Percentiles rank a stretch among this genome's conserved stretches.
These are phyloP conservation scores for Fraxinus americana DNA, from an alignment of 257 asterid species.

Conservation along the genomic window DNA sequence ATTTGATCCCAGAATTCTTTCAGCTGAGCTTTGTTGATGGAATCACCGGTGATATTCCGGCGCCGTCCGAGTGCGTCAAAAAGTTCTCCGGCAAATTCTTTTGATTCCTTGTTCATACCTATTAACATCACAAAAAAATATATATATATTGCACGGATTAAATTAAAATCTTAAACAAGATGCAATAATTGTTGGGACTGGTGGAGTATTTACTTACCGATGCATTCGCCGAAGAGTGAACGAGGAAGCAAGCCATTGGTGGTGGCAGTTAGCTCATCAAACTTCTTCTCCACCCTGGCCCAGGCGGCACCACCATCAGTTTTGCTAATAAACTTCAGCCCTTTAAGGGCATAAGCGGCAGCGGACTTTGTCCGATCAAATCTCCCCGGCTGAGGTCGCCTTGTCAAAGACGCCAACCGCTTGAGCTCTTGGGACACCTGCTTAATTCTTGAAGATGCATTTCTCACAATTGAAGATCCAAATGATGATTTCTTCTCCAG, in stretches of 20 bases:
- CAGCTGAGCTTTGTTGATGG: constrained; percentile 57
- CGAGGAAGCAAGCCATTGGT: constrained; percentile 66
- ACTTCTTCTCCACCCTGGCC: constrained; percentile 73
- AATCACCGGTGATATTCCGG: constrained; percentile 58
- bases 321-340: constrained; percentile 80
- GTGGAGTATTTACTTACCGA: constrained; percentile 49
- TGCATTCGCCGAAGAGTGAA: constrained; percentile 74
- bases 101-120: constrained; percentile 87
- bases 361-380: constrained; percentile 70
- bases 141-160: not conserved
- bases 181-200: constrained; percentile 25
- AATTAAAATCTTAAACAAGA: not conserved
- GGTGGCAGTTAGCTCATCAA: constrained; percentile 52
- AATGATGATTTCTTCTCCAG: constrained; percentile 69
- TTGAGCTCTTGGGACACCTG: constrained; percentile 79
- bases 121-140: not conserved
- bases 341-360: constrained; percentile 72
- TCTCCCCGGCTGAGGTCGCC: constrained; percentile 39
- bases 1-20: constrained; percentile 83
- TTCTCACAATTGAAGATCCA: constrained; percentile 49
- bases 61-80: constrained; percentile 74
- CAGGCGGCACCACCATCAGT: constrained; percentile 76
- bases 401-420: constrained; percentile 59
- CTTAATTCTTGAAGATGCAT: constrained; percentile 61
- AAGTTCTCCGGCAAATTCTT: constrained; percentile 75